A percentile compares a stretch with the other conserved stretches of the same genome.
Conservation (phyloP, 805 yeast genomes). For the Danielia reshetovae region DNA sequence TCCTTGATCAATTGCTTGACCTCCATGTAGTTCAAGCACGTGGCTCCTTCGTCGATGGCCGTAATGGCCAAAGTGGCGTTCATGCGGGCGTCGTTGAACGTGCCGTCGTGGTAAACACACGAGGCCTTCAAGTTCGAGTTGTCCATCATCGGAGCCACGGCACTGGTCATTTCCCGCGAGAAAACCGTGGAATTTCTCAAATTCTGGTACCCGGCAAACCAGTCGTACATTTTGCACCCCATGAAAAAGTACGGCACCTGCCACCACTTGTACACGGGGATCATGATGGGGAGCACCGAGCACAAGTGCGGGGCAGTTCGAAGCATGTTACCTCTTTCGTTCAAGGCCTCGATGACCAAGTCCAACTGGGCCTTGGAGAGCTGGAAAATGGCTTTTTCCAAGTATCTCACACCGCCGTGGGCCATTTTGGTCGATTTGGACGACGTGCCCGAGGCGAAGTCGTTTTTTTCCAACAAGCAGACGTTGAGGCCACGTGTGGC, state of each 20-base stretch:
- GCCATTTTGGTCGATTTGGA: constrained; percentile 95
- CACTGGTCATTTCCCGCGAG: constrained; percentile 60
- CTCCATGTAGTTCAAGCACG: constrained; percentile 81
- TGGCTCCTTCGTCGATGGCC: constrained; percentile 85
- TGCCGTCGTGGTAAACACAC: constrained; percentile 91
- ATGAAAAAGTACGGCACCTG: constrained; percentile 90
- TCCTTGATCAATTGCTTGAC: constrained; percentile 74
- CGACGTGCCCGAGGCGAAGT: constrained; percentile 89
- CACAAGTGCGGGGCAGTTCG: constrained; percentile 91
- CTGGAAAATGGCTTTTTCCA: constrained; percentile 92
- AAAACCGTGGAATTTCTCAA: constrained; percentile 73
- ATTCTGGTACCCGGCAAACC: constrained; percentile 88
- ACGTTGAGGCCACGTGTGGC: constrained; percentile 86
- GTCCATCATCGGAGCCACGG: constrained; percentile 84
- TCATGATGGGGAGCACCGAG: constrained; percentile 83
- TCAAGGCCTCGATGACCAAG: constrained; percentile 83
- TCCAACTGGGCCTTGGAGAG: constrained; percentile 85
- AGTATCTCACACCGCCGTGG: constrained; percentile 94
- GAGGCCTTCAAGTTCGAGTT: constrained; percentile 78
- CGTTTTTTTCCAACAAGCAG: constrained; percentile 79
- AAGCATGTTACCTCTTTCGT: constrained; percentile 81
- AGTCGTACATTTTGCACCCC: constrained; percentile 88
- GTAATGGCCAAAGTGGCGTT: constrained; percentile 81
- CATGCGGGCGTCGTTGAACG: constrained; percentile 90
- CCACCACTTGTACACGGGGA: constrained; percentile 96